Evolutionary conservation across 1,284 basidiomycete species (phyloP).

Genomic region (Cerrena zonata): DNA sequence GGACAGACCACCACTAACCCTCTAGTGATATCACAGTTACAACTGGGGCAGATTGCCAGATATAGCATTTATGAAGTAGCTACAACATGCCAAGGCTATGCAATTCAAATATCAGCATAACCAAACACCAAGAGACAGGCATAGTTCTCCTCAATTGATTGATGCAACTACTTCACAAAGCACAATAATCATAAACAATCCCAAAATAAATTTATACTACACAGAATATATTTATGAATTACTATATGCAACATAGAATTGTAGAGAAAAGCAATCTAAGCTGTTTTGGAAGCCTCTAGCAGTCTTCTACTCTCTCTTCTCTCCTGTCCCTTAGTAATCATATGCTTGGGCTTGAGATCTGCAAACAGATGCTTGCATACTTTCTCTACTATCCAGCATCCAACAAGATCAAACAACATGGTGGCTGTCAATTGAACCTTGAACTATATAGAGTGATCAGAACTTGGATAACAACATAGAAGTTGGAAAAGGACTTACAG

Average conservation of each 20-base stretch:
- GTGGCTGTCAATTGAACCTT: conserved; percentile 67
- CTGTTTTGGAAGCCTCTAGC: neutral
- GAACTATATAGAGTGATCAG: conserved; percentile 51
- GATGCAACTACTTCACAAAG: too few species aligned
- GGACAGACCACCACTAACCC: too few species aligned
- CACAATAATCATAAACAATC: too few species aligned
- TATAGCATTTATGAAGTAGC: too few species aligned
- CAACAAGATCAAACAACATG: conserved; percentile 86
- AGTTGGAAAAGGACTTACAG: conserved; percentile 49
- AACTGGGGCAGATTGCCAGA: too few species aligned
- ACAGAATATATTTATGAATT: too few species aligned
- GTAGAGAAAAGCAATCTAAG: neutral
- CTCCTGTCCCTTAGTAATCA: conserved; percentile 80
- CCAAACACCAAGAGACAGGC: too few species aligned
- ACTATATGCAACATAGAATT: neutral
- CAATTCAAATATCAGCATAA: too few species aligned
- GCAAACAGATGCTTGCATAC: conserved; percentile 85
- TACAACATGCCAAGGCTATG: too few species aligned
- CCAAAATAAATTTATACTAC: too few species aligned
- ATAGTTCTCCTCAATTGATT: too few species aligned
- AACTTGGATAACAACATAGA: neutral
- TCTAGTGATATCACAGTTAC: too few species aligned
- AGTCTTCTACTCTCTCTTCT: conserved; percentile 35
- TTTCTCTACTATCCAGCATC: conserved; percentile 82
- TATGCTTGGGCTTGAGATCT: conserved; percentile 76